Conservation (phyloP, 805 yeast genomes). For the Suhomyces tanzawaensis region DNA sequence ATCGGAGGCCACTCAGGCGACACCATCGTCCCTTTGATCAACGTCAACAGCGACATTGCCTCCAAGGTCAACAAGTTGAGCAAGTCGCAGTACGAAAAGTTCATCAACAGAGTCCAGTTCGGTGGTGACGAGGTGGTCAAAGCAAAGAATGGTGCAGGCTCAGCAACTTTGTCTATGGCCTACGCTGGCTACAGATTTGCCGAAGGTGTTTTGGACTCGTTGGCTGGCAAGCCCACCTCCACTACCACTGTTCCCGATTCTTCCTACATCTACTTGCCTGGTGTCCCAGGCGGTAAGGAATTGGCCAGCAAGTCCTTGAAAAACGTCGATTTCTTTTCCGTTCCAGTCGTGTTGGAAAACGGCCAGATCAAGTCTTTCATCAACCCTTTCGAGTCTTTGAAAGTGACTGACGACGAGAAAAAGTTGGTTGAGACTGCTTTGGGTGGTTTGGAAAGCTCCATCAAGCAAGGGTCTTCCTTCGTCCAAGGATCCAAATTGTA, state of each 20-base stretch:
- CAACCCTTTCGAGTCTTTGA: conserved; percentile 32
- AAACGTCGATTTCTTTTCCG: conserved; percentile 45
- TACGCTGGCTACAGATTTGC: conserved; percentile 81
- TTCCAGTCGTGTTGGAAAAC: conserved; percentile 43
- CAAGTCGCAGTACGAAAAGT: conserved; percentile 19
- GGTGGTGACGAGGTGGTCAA: conserved; percentile 97
- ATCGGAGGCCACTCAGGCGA: conserved; percentile 49
- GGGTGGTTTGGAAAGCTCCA: conserved; percentile 37
- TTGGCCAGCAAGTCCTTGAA: conserved; percentile 36
- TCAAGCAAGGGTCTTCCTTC: conserved; percentile 40
- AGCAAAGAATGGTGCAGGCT: conserved; percentile 92
- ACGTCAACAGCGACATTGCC: conserved; percentile 17
- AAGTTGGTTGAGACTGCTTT: conserved; percentile 37
- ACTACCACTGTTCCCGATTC: conserved; percentile 39
- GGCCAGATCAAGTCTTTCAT: conserved; percentile 38
- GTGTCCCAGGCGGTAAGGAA: conserved; percentile 46
- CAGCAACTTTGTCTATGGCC: conserved; percentile 96
- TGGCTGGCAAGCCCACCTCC: conserved; percentile 54
- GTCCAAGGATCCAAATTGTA: conserved; percentile 39
- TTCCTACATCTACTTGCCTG: conserved; percentile 54
- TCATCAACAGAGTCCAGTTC: conserved; percentile 43
- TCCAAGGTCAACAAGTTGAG: conserved; percentile 16
- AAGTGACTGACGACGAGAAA: conserved; percentile 29
- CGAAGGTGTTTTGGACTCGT: conserved; percentile 59
- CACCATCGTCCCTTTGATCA: conserved; percentile 42